Evolutionary conservation across 306 rosid genomes (phyloP).

Genomic region (Alnus rubra): DNA sequence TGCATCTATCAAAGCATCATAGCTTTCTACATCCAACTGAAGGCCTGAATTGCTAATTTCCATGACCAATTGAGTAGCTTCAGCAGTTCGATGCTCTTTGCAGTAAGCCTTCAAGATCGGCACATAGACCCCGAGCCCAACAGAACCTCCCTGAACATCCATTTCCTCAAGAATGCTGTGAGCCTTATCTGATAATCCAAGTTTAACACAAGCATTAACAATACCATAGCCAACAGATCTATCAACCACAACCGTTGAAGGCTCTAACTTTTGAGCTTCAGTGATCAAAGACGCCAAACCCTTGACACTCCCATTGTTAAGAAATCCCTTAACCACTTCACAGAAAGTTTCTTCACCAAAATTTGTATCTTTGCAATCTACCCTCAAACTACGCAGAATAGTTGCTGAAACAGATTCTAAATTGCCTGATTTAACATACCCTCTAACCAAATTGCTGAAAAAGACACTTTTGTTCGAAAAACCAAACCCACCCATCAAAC

Average conservation of each 20-base stretch:
- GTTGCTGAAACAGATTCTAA: constrained; percentile 61
- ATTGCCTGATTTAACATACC: constrained; percentile 67
- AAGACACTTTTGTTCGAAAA: constrained; percentile 40
- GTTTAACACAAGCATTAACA: constrained; percentile 72
- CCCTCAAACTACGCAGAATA: constrained; percentile 55
- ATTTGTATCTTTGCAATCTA: constrained; percentile 37
- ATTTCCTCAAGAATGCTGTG: constrained; percentile 80
- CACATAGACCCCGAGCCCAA: constrained; percentile 83
- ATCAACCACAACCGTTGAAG: constrained; percentile 42
- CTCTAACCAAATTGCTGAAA: constrained; percentile 58
- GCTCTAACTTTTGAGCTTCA: constrained; percentile 73
- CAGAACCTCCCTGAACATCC: constrained; percentile 66
- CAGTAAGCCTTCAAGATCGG: constrained; percentile 92
- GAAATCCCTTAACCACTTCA: constrained; percentile 64
- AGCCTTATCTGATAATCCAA: constrained; percentile 75
- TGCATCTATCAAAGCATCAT: constrained; percentile 76
- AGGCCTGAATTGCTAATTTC: constrained; percentile 83
- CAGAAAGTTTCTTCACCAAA: constrained; percentile 65
- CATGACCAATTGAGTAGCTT: constrained; percentile 80
- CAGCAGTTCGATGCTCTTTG: constrained; percentile 78
- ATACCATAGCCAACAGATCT: constrained; percentile 70
- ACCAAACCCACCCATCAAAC: constrained; percentile 64
- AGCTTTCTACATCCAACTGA: constrained; percentile 59
- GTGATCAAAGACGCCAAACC: constrained; percentile 67
- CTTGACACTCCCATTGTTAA: constrained; percentile 55